phyloP scores from a whole-genome alignment of 1,284 basidiomycete genomes.

The Boletus coffeatus region DNA sequence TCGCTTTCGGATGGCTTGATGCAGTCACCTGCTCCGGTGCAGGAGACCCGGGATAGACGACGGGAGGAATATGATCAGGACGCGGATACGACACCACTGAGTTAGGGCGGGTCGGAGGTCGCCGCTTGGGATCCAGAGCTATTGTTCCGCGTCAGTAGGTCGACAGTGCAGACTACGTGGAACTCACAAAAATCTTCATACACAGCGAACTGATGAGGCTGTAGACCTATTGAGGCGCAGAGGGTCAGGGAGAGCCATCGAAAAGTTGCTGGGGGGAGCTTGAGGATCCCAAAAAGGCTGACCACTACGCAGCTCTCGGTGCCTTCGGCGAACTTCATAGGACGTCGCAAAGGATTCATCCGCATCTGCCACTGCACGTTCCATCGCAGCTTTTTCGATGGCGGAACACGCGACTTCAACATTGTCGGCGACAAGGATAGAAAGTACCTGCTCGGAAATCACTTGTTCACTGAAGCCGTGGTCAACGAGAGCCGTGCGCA shows the following conservation, averaged over 20 bases:
- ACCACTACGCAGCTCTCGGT: conserved; percentile 73
- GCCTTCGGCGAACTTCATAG: conserved; percentile 82
- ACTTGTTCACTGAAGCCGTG: conserved; percentile 85
- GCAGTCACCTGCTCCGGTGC: conserved; percentile 39
- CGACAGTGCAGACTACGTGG: neutral
- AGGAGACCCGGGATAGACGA: conserved; percentile 48
- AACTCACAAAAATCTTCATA: conserved; percentile 91
- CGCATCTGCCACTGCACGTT: conserved; percentile 91
- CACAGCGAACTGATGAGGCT: conserved; percentile 79
- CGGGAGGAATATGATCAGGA: conserved; percentile 38
- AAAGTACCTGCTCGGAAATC: conserved; percentile 66
- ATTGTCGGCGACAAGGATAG: conserved; percentile 88
- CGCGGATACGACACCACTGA: conserved; percentile 55
- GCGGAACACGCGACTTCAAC: conserved; percentile 61
- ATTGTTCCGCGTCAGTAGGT: conserved; percentile 6
- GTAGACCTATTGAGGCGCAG: conserved; percentile 86
- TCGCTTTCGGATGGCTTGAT: conserved; percentile 61
- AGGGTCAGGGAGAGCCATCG: conserved; percentile 81
- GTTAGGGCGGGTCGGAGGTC: conserved; percentile 46
- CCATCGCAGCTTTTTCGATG: conserved; percentile 98
- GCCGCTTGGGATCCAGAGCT: conserved; percentile 52
- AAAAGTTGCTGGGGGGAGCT: conserved; percentile 69
- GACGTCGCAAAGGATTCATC: conserved; percentile 85
- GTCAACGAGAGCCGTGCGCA: conserved; percentile 75
- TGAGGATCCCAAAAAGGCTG: conserved; percentile 88